phyloP scores from a whole-genome alignment of 768 basidiomycete genomes.

The Hortiboletus campestris region DNA sequence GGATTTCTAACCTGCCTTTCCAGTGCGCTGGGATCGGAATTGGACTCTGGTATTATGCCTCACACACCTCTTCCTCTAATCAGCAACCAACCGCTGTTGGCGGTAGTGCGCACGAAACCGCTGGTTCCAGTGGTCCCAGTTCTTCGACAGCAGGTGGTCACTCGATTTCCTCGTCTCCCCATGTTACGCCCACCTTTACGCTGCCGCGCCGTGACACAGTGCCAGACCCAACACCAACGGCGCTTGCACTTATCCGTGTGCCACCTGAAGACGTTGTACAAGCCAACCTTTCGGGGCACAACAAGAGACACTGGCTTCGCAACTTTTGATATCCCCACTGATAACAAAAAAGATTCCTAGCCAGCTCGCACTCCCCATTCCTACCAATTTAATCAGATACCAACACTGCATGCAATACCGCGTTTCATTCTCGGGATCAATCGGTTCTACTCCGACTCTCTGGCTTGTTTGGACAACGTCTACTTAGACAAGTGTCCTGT shows the following conservation, averaged over 20 bases:
- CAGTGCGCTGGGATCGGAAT: conserved; percentile 55
- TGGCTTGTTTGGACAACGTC: conserved; percentile 21
- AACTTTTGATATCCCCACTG: conserved; percentile 9
- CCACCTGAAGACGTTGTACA: conserved; percentile 2
- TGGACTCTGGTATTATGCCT: conserved; percentile 57
- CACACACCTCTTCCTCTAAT: conserved; percentile 49
- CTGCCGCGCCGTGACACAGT: conserved; percentile 40
- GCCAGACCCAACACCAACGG: conserved; percentile 20
- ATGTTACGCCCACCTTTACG: conserved; percentile 64
- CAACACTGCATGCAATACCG: conserved; percentile 4
- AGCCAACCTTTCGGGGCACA: conserved; percentile 3
- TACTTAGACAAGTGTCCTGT: conserved; percentile 23
- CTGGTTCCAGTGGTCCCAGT: conserved; percentile 16
- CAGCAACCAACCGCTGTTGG: conserved; percentile 61
- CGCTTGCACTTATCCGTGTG: conserved; percentile 5
- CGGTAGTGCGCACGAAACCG: conserved; percentile 52
- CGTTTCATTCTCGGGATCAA: conserved; percentile 1
- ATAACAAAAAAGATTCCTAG: background rate
- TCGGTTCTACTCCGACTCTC: background rate
- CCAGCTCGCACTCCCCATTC: background rate
- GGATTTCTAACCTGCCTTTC: background rate
- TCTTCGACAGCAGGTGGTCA: conserved; percentile 13
- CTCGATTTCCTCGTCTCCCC: conserved; percentile 28
- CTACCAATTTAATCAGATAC: conserved; percentile 1
- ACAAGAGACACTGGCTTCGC: conserved; percentile 9